Base-by-base conservation (phyloP, 345 rosid genomes). In the Balakata baccata region DNA sequence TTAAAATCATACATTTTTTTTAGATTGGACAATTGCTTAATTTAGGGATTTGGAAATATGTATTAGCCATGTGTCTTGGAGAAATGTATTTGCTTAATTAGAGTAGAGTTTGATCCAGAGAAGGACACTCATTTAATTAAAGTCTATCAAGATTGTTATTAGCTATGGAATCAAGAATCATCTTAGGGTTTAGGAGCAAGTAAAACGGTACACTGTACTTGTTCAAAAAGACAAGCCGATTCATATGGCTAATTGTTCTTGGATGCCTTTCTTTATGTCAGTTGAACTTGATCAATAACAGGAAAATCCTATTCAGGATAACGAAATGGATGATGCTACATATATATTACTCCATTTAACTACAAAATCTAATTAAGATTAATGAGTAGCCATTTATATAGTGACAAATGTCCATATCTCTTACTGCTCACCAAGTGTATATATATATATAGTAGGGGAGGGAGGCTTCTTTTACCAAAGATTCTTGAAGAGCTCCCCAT, bases 181-280 rank as follows among this genome's bases (percentile, higher is more conserved):
- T 74, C 75, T 64, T 72, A 37, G 79, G 67, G 62, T 74, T 68
- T 51, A 73, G n/a, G 65, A 75, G 73, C 39, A 16, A 70, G 72
- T 41, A 17, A 50, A 51, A 64, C 29, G 81, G 79, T 81, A 56
- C 83, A 49, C 54, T 82, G 80, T 75, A 75, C 79, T 65, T 18
- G 75, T 68, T 66, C n/a, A 39, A 74, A 78, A 78, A 56, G 82
- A 70, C 82, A 73, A 49, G 1, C 9, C 75, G 38, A 65, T 64
- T 64, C 23, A 2, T 11, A 16, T 62, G 14, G 0, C 1, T 60
- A 54, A 68, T 49, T 50, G 2, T 7, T 10, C 57, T 50, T n/a
- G n/a, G n/a, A n/a, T n/a, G n/a, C n/a, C 29, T 41, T 66, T 22
- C 39, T 29, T 29, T 29, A 29, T 29, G 2, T 29, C n/a, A n/a